Evolutionary conservation across 2,329 filamentous ascomycete genomes (phyloP).

Genomic region (Ascochyta koolunga): DNA sequence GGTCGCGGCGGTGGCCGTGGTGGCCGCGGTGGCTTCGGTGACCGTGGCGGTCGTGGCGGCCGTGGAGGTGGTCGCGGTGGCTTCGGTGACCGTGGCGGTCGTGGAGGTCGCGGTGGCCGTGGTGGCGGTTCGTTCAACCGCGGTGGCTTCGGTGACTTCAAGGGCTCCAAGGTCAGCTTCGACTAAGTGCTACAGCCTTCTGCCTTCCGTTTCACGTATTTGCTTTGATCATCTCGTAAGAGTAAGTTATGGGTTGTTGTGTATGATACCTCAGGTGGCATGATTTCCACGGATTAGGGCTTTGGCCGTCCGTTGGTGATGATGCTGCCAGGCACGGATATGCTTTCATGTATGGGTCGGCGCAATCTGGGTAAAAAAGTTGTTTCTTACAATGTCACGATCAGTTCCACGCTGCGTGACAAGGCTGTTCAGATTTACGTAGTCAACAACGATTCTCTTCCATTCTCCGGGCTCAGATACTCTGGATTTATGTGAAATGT

Average conservation of each 20-base stretch:
- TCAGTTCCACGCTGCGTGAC: slow-evolving; percentile 8
- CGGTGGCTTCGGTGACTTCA: slow-evolving; percentile 69
- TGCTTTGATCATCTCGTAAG: slow-evolving; percentile 27
- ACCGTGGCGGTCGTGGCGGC: slow-evolving; percentile 58
- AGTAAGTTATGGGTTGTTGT: slow-evolving; percentile 32
- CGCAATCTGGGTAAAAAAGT: slow-evolving; percentile 20
- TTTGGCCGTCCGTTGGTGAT: slow-evolving; percentile 16
- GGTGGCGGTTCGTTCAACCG: slow-evolving; percentile 54
- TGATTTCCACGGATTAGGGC: slow-evolving; percentile 16
- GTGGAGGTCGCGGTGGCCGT: slow-evolving; percentile 57
- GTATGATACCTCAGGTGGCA: slow-evolving; percentile 26
- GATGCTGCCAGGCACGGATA: slow-evolving; percentile 19
- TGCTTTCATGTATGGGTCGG: slow-evolving; percentile 18
- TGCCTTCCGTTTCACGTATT: slow-evolving; percentile 20
- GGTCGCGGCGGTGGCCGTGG: slow-evolving; percentile 57
- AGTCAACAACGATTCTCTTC: slow-evolving; percentile 20
- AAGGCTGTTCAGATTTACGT: slow-evolving; percentile 15
- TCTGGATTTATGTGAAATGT: too few species aligned
- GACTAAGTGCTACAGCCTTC: slow-evolving; percentile 33
- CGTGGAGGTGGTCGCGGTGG: slow-evolving; percentile 55
- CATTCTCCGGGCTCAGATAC: neutral
- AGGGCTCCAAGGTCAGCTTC: slow-evolving; percentile 81
- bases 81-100: slow-evolving; percentile 49
- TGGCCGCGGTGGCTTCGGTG: slow-evolving; percentile 57
- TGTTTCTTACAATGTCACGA: slow-evolving; percentile 7